Base-by-base conservation (phyloP, 768 basidiomycete species). In the Suillus subaureus region DNA sequence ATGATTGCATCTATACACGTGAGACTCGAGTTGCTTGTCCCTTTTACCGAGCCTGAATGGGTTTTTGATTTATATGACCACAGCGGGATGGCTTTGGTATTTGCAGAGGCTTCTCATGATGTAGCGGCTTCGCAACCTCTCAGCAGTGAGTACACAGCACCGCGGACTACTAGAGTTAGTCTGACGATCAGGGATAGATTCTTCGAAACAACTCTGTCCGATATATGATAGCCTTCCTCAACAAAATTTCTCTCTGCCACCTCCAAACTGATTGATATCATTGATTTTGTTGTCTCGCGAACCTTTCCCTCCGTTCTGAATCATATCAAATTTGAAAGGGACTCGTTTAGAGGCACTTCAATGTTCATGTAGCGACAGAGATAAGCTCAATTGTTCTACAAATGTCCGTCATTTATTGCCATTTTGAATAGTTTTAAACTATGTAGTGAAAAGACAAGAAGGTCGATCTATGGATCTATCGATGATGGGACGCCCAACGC, bases 351-450 rank as follows among this genome's bases (percentile, higher is more conserved):
- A 21, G 18, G 12, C 4, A 21, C 18, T 11, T 33, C 18, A 55
- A 18, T 6, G 18, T 18, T 31, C 2, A 18, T 11, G 16, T 28
- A 18, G 1, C 6, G 16, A 31, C 18, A 18, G 28, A 52, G 28
- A 51, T 7, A 26, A 52, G 13, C 5, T 23, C 26, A 23, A 23
- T 23, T 8, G 15, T 51, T 51, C 15, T 26, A 51, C 6, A 4
- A 16, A 51, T 6, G 15, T 82, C 39, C 28, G 16, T 31, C 9
- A 18, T 33, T 31, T 31, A 11, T 18, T 54, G 49, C 15, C 11
- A 6, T 49, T 23, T 13, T 12, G 0, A 26, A 18, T 9, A 28
- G 26, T 28, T 18, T 52, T 5, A 26, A 51, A 6, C 5, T 2
- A 23, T 15, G 6, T 26, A 51, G 23, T 28, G 23, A 51, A 51